phyloP scores from a whole-genome alignment of 371 early-diverging fungal species.

The Lichtheimia hyalospora region DNA sequence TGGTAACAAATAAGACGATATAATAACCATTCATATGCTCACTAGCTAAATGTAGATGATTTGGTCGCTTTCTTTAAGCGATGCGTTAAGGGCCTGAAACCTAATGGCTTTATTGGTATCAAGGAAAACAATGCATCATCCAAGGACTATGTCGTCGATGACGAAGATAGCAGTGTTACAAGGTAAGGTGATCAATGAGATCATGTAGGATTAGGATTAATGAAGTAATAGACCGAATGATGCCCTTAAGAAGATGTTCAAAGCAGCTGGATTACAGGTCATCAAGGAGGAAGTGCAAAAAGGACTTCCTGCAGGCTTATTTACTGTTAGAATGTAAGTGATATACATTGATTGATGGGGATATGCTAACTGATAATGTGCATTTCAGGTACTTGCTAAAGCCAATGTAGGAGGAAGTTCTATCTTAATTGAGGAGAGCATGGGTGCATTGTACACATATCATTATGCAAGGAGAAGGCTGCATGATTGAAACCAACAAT shows the following conservation, averaged over 20 bases:
- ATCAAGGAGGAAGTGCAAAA: conserved; percentile 75
- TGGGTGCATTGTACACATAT: too few relatives aligned
- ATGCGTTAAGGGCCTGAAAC: conserved; percentile 73
- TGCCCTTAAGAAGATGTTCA: conserved; percentile 70
- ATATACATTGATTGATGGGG: neutral
- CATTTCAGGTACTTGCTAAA: conserved; percentile 20
- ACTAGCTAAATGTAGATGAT: conserved; percentile 56
- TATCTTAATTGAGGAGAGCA: too few relatives aligned
- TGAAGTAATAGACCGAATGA: conserved; percentile 55
- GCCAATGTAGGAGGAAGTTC: neutral
- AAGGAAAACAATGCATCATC: conserved; percentile 90
- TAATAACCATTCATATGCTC: neutral
- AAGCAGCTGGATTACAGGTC: conserved; percentile 66
- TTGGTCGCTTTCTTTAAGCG: conserved; percentile 80
- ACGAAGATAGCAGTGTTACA: conserved; percentile 88
- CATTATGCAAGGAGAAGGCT: too few relatives aligned
- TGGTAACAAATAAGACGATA: conserved; percentile 32
- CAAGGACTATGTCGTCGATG: conserved; percentile 69
- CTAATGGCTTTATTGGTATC: conserved; percentile 80
- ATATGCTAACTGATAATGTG: neutral
- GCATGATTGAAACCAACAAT: too few relatives aligned
- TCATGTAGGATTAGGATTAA: too few relatives aligned
- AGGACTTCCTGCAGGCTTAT: conserved; percentile 82
- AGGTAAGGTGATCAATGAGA: conserved; percentile 28
- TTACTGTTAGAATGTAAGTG: conserved; percentile 85